Percentiles rank a stretch among this genome's conserved stretches.
Evolutionary conservation across 108 stramenopile genomes (phyloP).

Genomic region (Nannochloropsis salina): DNA sequence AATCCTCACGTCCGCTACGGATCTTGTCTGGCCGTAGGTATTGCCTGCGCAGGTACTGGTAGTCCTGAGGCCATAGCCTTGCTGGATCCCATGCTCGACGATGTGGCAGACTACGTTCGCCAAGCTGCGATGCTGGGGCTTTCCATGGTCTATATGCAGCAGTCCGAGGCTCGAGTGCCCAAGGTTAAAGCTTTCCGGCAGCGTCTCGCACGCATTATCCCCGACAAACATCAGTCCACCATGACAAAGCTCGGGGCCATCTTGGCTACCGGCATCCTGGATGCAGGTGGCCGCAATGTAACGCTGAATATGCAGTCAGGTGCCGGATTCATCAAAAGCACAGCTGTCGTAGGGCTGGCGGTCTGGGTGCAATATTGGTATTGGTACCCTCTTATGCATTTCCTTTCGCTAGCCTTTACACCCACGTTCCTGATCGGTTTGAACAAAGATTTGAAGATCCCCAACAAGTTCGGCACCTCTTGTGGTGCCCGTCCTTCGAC

Average conservation of each 20-base stretch:
- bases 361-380: constrained; percentile 99
- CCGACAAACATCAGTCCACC: constrained; percentile 85
- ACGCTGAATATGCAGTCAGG: constrained; percentile 73
- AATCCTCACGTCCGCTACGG: constrained; percentile 99
- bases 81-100: constrained; percentile 96
- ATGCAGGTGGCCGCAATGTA: constrained; percentile 94
- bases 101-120: constrained; percentile 93
- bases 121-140: constrained; percentile 94
- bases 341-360: constrained; percentile 82
- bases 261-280: constrained; percentile 89
- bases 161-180: constrained; percentile 64
- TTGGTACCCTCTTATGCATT: constrained; percentile 98
- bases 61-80: constrained; percentile 84
- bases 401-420: constrained; percentile 84
- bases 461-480: constrained; percentile 76
- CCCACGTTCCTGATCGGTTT: constrained; percentile 92
- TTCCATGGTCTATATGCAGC: constrained; percentile 97
- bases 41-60: constrained; percentile 94
- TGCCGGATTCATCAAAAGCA: constrained; percentile 90
- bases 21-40: constrained; percentile 96
- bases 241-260: constrained; percentile 98
- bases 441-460: constrained; percentile 89
- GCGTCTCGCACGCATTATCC: constrained; percentile 61
- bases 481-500: constrained; percentile 82
- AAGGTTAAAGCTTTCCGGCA: constrained; percentile 77